Evolutionary conservation across 495 filamentous ascomycete species (phyloP).

Genomic region (Hypoxylon fuscum): DNA sequence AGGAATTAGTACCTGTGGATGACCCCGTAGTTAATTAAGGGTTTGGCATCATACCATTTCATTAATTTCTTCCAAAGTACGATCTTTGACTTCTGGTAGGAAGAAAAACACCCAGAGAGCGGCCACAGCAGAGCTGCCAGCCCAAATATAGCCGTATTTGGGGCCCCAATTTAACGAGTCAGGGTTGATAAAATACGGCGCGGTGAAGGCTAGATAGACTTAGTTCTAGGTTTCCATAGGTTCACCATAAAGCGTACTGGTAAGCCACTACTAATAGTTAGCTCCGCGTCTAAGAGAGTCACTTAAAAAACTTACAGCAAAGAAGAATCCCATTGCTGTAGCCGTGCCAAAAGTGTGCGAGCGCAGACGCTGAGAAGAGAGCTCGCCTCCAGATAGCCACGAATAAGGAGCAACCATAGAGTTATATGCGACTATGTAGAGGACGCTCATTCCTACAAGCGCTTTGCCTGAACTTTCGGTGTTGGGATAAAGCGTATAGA

Average conservation of each 20-base stretch:
- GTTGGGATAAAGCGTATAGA: slow-evolving; percentile 61
- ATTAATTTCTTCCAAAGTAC: slow-evolving; percentile 63
- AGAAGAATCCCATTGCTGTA: slow-evolving; percentile 61
- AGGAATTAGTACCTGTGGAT: background rate
- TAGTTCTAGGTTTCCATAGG: background rate
- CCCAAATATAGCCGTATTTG: slow-evolving; percentile 66
- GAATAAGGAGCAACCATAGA: slow-evolving; percentile 64
- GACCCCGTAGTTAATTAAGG: background rate
- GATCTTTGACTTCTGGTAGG: slow-evolving; percentile 63
- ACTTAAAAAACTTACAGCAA: slow-evolving; percentile 41
- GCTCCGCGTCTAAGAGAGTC: background rate
- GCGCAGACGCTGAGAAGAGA: slow-evolving; percentile 63
- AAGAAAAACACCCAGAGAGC: slow-evolving; percentile 60
- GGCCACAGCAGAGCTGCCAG: slow-evolving; percentile 51
- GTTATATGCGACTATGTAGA: slow-evolving; percentile 68
- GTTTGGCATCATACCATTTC: slow-evolving; percentile 62
- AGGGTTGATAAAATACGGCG: slow-evolving; percentile 71
- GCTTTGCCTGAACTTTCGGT: slow-evolving; percentile 58
- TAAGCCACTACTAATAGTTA: slow-evolving; percentile 55
- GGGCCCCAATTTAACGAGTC: slow-evolving; percentile 64
- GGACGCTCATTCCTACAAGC: slow-evolving; percentile 62
- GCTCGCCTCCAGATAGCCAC: slow-evolving; percentile 69
- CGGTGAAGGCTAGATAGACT: slow-evolving; percentile 57
- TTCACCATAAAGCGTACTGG: slow-evolving; percentile 40
- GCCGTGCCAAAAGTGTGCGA: slow-evolving; percentile 67